phyloP scores from a whole-genome alignment of 352 stramenopile genomes.

The Thraustochytrium sp. region DNA sequence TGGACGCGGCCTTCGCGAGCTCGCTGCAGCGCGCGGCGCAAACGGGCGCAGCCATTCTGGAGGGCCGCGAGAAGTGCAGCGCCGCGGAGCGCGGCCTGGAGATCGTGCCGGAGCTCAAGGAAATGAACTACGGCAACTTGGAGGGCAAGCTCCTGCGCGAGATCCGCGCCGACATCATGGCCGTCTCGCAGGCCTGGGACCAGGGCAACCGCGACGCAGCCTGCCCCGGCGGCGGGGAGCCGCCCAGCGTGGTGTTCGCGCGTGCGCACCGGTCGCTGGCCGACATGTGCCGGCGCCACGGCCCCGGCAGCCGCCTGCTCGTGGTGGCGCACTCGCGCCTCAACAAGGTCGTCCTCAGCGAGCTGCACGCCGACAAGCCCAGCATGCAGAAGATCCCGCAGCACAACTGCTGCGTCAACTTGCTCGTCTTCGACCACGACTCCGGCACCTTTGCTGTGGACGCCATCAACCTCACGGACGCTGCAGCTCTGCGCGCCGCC shows the following conservation, averaged over 20 bases:
- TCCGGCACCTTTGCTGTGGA: neutral
- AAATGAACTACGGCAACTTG: conserved; percentile 7
- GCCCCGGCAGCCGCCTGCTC: neutral
- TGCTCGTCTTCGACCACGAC: neutral
- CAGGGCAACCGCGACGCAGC: neutral
- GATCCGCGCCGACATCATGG: neutral
- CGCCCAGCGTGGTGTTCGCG: neutral
- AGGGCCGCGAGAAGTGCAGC: neutral
- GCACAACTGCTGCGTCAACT: neutral
- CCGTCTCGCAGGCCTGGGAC: neutral
- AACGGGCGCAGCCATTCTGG: neutral
- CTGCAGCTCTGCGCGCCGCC: neutral
- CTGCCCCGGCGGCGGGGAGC: neutral
- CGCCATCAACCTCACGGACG: neutral
- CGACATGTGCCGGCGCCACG: neutral
- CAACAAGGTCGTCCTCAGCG: neutral
- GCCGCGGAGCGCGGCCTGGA: neutral
- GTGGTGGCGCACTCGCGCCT: neutral
- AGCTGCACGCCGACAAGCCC: neutral
- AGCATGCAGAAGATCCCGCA: neutral
- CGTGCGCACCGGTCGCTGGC: neutral
- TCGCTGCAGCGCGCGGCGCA: neutral
- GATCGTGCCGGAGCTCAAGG: neutral
- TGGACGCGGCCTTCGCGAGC: neutral
- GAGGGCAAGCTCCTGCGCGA: conserved; percentile 8